Percentiles rank a stretch among this genome's conserved stretches.
These are phyloP conservation scores for Rhizopus stolonifer DNA, from an alignment of 371 early-diverging fungal genomes.

Conservation along the genomic window DNA sequence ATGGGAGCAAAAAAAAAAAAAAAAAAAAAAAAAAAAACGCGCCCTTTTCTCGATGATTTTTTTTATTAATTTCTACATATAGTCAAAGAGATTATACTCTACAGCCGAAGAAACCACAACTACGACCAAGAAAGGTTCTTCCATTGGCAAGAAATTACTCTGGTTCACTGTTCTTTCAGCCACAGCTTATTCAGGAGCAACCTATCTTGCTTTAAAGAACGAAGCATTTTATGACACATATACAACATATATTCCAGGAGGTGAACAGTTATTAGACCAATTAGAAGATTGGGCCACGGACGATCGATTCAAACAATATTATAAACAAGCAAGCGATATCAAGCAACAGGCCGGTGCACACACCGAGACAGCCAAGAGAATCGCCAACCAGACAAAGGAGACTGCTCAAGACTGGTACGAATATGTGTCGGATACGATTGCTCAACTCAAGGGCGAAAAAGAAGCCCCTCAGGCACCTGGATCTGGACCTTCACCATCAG, in stretches of 20 bases:
- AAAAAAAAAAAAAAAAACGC: no score
- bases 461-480: conserved; percentile 23
- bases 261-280: conserved; percentile 37
- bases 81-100: conserved; percentile 18
- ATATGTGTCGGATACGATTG: conserved; percentile 31
- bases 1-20: no score
- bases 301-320: conserved; percentile 26
- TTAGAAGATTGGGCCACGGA: conserved; percentile 38
- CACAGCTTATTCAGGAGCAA: conserved; percentile 40
- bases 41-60: no score
- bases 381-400: conserved; percentile 27
- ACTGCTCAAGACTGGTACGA: conserved; percentile 42
- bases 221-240: conserved; percentile 47
- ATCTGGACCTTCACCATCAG: conserved; percentile 23
- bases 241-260: conserved; percentile 48
- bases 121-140: conserved; percentile 3
- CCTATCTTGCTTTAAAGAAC: conserved; percentile 41
- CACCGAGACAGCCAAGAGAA: conserved; percentile 14
- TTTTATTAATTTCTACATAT: neutral
- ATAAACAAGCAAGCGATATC: conserved; percentile 20
- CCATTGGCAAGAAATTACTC: conserved; percentile 34
- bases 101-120: conserved; percentile 12
- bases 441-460: conserved; percentile 36
- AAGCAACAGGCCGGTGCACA: conserved; percentile 22
- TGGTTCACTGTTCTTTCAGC: conserved; percentile 32